phyloP scores from a whole-genome alignment of 73 alveolate species.

The Stentor roeselii region DNA sequence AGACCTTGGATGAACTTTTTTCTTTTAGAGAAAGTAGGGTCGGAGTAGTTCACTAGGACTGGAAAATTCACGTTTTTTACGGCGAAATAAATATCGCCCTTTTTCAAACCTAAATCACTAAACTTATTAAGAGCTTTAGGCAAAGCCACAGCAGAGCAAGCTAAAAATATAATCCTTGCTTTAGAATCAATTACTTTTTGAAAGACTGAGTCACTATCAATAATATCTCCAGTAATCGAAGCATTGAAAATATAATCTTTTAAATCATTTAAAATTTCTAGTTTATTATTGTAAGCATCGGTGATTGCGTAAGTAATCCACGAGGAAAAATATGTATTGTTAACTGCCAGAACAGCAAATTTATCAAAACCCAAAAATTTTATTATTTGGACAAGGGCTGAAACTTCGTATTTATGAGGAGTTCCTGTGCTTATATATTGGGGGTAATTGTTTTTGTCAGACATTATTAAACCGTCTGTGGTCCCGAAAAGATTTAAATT shows the following conservation, averaged over 20 bases:
- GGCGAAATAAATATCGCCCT: not conserved
- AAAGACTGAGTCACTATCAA: not conserved
- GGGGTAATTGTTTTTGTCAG: not conserved
- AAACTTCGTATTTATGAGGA: not conserved
- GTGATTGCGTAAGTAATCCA: not conserved
- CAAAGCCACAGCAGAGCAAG: not conserved
- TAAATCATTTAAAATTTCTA: no score
- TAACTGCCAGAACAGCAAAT: not conserved
- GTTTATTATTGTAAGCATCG: not conserved
- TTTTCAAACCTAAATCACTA: not conserved
- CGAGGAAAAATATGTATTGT: not conserved
- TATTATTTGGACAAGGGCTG: not conserved
- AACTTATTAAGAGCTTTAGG: not conserved
- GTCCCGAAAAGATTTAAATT: not conserved
- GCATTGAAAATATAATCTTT: no score
- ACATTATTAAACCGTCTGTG: not conserved
- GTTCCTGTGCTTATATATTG: not conserved
- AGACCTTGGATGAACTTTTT: not conserved
- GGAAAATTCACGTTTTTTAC: no score
- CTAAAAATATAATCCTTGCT: not conserved
- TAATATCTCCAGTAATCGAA: not conserved
- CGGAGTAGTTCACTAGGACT: not conserved
- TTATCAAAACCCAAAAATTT: not conserved
- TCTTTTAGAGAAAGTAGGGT: not conserved
- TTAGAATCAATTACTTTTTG: not conserved